A percentile compares a stretch with the other conserved stretches of the same genome.
These are phyloP conservation scores for Colletotrichum karsti DNA, from an alignment of 2,329 filamentous ascomycete genomes.

Conservation along the genomic window DNA sequence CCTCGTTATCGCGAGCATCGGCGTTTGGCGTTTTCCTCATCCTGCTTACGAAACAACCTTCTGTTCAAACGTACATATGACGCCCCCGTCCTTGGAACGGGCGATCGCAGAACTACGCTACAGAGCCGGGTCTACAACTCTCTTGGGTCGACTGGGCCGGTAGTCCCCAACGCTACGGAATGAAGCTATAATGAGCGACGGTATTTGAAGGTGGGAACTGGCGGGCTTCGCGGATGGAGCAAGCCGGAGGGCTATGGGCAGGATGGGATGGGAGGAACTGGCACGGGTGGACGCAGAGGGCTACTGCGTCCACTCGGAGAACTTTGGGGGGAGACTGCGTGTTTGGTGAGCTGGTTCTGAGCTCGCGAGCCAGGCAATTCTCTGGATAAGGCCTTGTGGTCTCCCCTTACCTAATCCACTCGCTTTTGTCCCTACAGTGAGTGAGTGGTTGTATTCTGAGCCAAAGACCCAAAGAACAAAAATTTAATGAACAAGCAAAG, in stretches of 20 bases:
- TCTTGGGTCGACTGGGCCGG: slow-evolving; percentile 4
- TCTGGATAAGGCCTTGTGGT: slow-evolving; percentile 14
- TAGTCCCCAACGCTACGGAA: slow-evolving; percentile 15
- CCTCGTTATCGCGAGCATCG: slow-evolving; percentile 29
- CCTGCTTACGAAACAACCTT: slow-evolving; percentile 22
- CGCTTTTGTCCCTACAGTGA: slow-evolving; percentile 14
- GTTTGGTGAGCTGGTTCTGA: not conserved
- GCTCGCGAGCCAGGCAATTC: not conserved
- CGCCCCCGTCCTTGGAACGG: slow-evolving; percentile 10
- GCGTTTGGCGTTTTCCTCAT: slow-evolving; percentile 30
- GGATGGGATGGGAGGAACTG: not conserved
- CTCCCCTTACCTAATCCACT: slow-evolving; percentile 22
- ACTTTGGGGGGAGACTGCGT: slow-evolving; percentile 5
- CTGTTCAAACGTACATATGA: slow-evolving; percentile 27
- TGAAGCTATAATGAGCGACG: slow-evolving; percentile 26
- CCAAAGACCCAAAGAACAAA: slow-evolving; percentile 19
- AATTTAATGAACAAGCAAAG: slow-evolving; percentile 26
- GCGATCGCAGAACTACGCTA: slow-evolving; percentile 22
- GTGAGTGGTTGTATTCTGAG: slow-evolving; percentile 29
- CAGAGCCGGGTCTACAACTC: slow-evolving; percentile 10
- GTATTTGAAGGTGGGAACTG: slow-evolving; percentile 2
- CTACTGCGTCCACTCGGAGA: not conserved
- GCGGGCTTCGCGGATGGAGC: not conserved
- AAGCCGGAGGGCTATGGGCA: not conserved
- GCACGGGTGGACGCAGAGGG: not conserved